A percentile compares a stretch with the other conserved stretches of the same genome.
These are phyloP conservation scores for Echium plantagineum DNA, from an alignment of 257 asterid genomes.

Conservation along the genomic window DNA sequence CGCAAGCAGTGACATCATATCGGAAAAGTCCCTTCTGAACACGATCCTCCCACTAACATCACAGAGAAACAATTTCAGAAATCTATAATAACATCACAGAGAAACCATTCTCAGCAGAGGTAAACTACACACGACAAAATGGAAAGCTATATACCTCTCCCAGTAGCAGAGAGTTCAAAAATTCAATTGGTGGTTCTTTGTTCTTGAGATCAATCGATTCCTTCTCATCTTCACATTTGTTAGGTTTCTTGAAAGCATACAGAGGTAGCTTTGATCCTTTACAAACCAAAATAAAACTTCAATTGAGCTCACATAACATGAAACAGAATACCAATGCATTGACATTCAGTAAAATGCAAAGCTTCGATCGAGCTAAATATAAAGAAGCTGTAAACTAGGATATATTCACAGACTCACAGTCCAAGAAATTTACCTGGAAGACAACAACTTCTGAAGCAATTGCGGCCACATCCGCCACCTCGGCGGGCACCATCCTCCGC, in stretches of 20 bases:
- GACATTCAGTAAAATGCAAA: too few species aligned
- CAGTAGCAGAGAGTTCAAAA: slow-evolving; percentile 59
- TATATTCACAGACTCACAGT: too few species aligned
- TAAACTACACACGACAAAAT: too few species aligned
- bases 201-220: slow-evolving; percentile 17
- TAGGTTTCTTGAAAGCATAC: slow-evolving; percentile 47
- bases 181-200: slow-evolving; percentile 39
- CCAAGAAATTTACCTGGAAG: slow-evolving; percentile 37
- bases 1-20: slow-evolving; percentile 96
- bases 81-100: slow-evolving; percentile 19
- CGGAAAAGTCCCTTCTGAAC: slow-evolving; percentile 90
- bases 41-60: slow-evolving; percentile 84
- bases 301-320: not conserved
- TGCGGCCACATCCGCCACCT: slow-evolving; percentile 60
- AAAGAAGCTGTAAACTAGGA: too few species aligned
- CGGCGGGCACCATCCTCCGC: slow-evolving; percentile 40
- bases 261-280: slow-evolving; percentile 71
- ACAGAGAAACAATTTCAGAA: too few species aligned
- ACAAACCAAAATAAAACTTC: slow-evolving; percentile 1
- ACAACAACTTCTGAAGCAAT: slow-evolving; percentile 73
- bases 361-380: too few species aligned
- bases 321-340: slow-evolving; percentile 2
- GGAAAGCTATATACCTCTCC: slow-evolving; percentile 42
- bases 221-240: slow-evolving; percentile 23
- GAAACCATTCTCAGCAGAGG: slow-evolving; percentile 13